Evolutionary conservation across 371 early-diverging fungal genomes (phyloP), one percentile per base, ranked within the genome.

Genomic region (Mitosporidium daphniae): DNA sequence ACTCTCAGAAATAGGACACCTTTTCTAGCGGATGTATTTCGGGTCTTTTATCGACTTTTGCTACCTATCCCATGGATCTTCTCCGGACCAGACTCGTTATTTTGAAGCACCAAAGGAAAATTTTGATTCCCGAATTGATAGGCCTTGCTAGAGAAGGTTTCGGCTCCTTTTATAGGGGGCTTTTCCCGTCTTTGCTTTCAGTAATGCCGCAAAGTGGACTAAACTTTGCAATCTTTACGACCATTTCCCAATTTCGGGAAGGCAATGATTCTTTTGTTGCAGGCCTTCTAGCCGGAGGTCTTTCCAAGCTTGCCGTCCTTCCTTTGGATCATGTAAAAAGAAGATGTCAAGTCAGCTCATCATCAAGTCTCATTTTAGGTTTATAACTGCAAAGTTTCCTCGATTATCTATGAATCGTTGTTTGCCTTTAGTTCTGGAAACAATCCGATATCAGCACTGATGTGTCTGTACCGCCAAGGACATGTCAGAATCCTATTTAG

Each of bases 131-230:
- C 18, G 28, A 32, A 1, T 34, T 40, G 3, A 80, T 82, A 31
- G 80, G 82, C 0, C 15, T 64, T 1, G 21, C 26, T 2, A 82
- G 89, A 5, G n/a, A n/a, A n/a, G n/a, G n/a, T n/a, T n/a, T n/a
- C n/a, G n/a, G n/a, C n/a, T n/a, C n/a, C n/a, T 70, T 73, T 26
- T 86, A 82, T 42, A 47, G 61, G 18, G 84, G 84, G 1, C 33
- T 77, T 21, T 44, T 55, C 33, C 66, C 82, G 3, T 48, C 73
- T 0, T 39, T 72, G 12, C 37, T 67, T 12, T 74, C 77, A 39
- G 71, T 86, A 14, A 54, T 73, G 43, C 84, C 84, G 19, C 71
- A 74, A 29, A 80, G 77, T 74, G 77, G 80, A 2, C 34, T 66
- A 0, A 46, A 61, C 30, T 73, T 73, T 44, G 47, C 55, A 6